Conservation (phyloP, 345 rosid genomes). For the Camelina hispida region DNA sequence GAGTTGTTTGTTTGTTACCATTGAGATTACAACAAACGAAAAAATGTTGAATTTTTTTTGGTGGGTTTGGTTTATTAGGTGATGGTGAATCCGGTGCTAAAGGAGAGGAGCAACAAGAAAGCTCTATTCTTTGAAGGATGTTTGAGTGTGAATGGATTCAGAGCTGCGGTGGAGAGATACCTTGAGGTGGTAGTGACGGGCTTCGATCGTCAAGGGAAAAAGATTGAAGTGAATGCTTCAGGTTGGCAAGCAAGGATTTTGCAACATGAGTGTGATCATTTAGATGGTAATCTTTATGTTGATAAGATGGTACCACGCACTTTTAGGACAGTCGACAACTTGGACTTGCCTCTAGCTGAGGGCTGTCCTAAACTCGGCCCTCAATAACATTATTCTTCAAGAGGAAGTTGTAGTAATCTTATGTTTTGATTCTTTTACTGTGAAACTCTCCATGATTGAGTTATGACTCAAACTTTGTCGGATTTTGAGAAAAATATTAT, state of each 20-base stretch:
- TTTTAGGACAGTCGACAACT: constrained; percentile 74
- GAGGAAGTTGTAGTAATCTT: constrained; percentile 9
- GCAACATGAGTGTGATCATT: constrained; percentile 94
- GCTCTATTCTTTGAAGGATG: constrained; percentile 91
- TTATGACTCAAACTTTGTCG: not conserved
- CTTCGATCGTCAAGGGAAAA: constrained; percentile 62
- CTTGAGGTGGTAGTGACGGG: constrained; percentile 89
- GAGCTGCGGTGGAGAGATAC: constrained; percentile 80
- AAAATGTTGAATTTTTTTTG: not conserved
- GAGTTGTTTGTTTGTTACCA: not conserved
- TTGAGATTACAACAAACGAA: not conserved
- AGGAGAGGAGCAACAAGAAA: constrained; percentile 61
- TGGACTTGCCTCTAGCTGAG: constrained; percentile 80
- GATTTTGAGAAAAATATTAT: not conserved
- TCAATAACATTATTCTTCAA: constrained; percentile 24
- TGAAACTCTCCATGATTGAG: not conserved
- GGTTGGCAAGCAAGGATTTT: constrained; percentile 96
- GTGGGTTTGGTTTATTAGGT: constrained; percentile 63
- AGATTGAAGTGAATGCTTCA: constrained; percentile 71
- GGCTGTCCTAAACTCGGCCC: constrained; percentile 80
- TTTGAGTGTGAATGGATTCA: constrained; percentile 83
- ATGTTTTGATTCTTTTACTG: constrained; percentile 13
- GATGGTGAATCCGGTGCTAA: constrained; percentile 81
- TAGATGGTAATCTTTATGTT: constrained; percentile 81
- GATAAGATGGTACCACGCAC: constrained; percentile 88